Evolutionary conservation across 371 early-diverging fungal genomes (phyloP), one percentile per base, ranked within the genome.

Genomic region (Rhizopus arrhizus): DNA sequence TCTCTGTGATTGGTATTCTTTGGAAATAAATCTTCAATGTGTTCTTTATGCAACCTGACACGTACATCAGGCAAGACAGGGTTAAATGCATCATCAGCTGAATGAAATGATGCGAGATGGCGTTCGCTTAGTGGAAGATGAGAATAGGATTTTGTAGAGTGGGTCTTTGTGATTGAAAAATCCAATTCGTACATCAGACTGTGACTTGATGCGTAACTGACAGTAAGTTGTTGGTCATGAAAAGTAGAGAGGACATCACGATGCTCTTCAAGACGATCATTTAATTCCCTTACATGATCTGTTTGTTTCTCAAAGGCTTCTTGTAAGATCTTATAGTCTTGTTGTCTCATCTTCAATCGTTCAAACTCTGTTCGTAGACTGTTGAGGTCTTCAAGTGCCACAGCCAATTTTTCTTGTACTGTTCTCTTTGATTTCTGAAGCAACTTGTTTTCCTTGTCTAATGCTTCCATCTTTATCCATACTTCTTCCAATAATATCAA

Each of bases 401-500:
- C 15, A 1, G 49, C 35, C 6, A 74, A 40, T n/a, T 64, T 65
- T 29, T 67, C 68, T 46, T 78, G 73, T 9, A 75, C 65, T 0
- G 62, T 51, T 7, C 53, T 46, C 45, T 78, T 78, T 4, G 75
- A 56, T 12, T 53, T 31, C 48, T 65, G 62, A 11, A 82, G 50
- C 6, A 70, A 65, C 31, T 69, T 67, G 33, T 82, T 79, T 40
- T 80, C 78, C 6, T 58, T 69, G 47, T 72, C 66, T 48, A 83
- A 60, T 36, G 75, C 74, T 15, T 65, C 53, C 12, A 81, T 69
- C 45, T 77, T 74, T 9, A 53, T 42, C 10, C 74, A 67, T 58
- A 83, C 9, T 45, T 68, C 62, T 11, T 62, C 60, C 48, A 72
- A 15, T 0, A 72, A 28, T 0, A 45, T 62, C 11, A 65, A 33